Evolutionary conservation across 192 early-diverging fungal genomes (phyloP).

Genomic region (Backusella australiensis): DNA sequence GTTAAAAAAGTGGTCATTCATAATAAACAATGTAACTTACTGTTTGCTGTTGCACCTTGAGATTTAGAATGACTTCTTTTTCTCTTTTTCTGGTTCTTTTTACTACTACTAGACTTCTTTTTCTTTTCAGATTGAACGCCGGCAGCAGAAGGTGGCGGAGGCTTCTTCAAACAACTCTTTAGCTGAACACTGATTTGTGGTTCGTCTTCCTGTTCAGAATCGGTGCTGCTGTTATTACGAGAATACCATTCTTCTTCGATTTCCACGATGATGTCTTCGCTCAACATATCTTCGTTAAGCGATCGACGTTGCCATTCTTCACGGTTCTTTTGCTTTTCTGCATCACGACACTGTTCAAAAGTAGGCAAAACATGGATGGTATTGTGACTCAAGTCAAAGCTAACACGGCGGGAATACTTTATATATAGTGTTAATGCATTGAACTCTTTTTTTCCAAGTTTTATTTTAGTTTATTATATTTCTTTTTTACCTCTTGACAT

Average conservation of each 20-base stretch:
- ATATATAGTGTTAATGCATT: not conserved
- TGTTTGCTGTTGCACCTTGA: not conserved
- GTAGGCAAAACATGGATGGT: conserved; percentile 37
- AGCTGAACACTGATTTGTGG: not conserved
- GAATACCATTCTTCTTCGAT: conserved; percentile 15
- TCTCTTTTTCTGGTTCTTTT: conserved; percentile 21
- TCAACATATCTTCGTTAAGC: conserved; percentile 25
- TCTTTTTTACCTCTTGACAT: not conserved
- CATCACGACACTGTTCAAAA: conserved; percentile 28
- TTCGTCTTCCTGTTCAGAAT: not conserved
- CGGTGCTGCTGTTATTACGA: not conserved
- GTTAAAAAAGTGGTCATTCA: not conserved
- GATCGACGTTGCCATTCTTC: conserved; percentile 26
- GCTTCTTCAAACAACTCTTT: conserved; percentile 33
- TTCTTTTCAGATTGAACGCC: not conserved
- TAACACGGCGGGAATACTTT: conserved; percentile 28
- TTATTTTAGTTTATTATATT: not conserved
- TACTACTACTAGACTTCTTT: not conserved
- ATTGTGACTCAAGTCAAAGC: conserved; percentile 37
- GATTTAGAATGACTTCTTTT: conserved; percentile 10
- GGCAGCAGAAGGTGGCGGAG: not conserved
- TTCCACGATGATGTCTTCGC: conserved; percentile 32
- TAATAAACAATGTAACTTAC: not conserved
- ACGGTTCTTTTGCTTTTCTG: conserved; percentile 4
- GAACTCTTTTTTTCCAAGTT: not conserved